These are phyloP conservation scores for Tilletia horrida DNA, from an alignment of 1,284 basidiomycete species.

Conservation along the genomic window DNA sequence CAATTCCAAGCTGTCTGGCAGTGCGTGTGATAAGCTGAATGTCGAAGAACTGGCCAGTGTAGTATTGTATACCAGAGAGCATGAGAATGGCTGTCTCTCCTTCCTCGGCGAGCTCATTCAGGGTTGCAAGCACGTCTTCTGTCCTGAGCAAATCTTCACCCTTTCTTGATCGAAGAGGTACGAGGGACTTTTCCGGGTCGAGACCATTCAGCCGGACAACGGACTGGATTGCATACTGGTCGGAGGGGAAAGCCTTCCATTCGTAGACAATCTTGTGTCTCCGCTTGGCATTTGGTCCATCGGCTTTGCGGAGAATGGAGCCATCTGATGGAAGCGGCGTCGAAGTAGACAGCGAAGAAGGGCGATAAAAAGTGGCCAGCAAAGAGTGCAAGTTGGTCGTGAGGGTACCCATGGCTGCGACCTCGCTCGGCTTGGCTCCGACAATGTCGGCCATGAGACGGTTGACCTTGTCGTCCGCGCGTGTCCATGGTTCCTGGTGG, in stretches of 20 bases:
- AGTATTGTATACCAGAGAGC: constrained; percentile 68
- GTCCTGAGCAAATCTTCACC: constrained; percentile 84
- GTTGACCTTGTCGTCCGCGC: constrained; percentile 70
- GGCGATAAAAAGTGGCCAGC: constrained; percentile 89
- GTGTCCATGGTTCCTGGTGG: constrained; percentile 75
- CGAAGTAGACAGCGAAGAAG: constrained; percentile 59
- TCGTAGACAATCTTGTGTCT: constrained; percentile 91
- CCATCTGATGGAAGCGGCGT: constrained; percentile 26
- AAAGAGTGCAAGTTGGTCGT: constrained; percentile 92
- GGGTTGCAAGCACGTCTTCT: constrained; percentile 77
- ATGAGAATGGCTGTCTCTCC: constrained; percentile 47
- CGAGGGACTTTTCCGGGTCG: constrained; percentile 69
- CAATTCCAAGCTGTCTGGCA: constrained; percentile 71
- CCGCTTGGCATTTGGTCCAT: constrained; percentile 19
- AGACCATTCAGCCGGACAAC: constrained; percentile 78
- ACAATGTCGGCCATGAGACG: constrained; percentile 77
- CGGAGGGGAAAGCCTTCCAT: constrained; percentile 88
- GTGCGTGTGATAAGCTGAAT: constrained; percentile 77
- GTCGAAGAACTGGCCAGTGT: constrained; percentile 93
- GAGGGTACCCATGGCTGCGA: constrained; percentile 88
- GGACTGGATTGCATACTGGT: constrained; percentile 92
- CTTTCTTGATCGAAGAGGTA: constrained; percentile 73
- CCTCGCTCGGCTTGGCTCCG: constrained; percentile 82
- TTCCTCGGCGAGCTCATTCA: constrained; percentile 58
- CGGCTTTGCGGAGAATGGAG: constrained; percentile 25